Percentiles rank a stretch among this genome's conserved stretches.
Evolutionary conservation across 2,329 filamentous ascomycete genomes (phyloP).

Genomic region (Pseudocercospora vitis): DNA sequence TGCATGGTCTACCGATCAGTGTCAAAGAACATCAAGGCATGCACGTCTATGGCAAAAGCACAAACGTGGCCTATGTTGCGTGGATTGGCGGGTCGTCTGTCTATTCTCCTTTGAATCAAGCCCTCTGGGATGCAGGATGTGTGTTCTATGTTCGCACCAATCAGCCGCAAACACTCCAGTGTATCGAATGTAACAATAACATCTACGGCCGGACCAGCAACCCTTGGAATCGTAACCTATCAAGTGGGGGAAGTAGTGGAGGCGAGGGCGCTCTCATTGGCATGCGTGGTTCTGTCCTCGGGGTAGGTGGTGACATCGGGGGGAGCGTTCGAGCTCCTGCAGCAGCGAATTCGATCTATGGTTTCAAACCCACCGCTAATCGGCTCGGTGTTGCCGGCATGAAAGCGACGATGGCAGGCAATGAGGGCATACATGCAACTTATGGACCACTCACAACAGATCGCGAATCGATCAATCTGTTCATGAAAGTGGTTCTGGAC

Average conservation of each 20-base stretch:
- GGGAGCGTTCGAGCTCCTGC: slow-evolving; percentile 75
- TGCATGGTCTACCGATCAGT: slow-evolving; percentile 56
- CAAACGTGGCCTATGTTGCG: slow-evolving; percentile 47
- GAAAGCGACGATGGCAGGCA: slow-evolving; percentile 35
- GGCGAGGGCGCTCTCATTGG: slow-evolving; percentile 63
- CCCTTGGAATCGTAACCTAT: slow-evolving; percentile 60
- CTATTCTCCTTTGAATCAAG: slow-evolving; percentile 44
- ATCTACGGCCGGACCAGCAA: slow-evolving; percentile 55
- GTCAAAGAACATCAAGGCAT: slow-evolving; percentile 48
- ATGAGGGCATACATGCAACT: slow-evolving; percentile 35
- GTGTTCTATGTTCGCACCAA: slow-evolving; percentile 57
- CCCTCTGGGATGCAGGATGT: slow-evolving; percentile 48
- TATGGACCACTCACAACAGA: slow-evolving; percentile 28
- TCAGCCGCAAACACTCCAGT: slow-evolving; percentile 49
- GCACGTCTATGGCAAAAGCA: slow-evolving; percentile 6
- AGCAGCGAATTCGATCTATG: slow-evolving; percentile 59
- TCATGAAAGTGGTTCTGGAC: slow-evolving; percentile 22
- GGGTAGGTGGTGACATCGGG: slow-evolving; percentile 63
- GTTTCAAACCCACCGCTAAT: slow-evolving; percentile 40
- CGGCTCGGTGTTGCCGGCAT: slow-evolving; percentile 31
- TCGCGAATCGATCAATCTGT: slow-evolving; percentile 22
- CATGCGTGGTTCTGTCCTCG: slow-evolving; percentile 59
- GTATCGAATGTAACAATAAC: slow-evolving; percentile 33
- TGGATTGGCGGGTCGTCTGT: slow-evolving; percentile 31
- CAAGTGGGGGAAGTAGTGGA: slow-evolving; percentile 64